Percentiles rank a stretch among this genome's conserved stretches.
Evolutionary conservation across 2,329 filamentous ascomycete genomes (phyloP).

Genomic region (Lasiodiplodia hormozganensis): DNA sequence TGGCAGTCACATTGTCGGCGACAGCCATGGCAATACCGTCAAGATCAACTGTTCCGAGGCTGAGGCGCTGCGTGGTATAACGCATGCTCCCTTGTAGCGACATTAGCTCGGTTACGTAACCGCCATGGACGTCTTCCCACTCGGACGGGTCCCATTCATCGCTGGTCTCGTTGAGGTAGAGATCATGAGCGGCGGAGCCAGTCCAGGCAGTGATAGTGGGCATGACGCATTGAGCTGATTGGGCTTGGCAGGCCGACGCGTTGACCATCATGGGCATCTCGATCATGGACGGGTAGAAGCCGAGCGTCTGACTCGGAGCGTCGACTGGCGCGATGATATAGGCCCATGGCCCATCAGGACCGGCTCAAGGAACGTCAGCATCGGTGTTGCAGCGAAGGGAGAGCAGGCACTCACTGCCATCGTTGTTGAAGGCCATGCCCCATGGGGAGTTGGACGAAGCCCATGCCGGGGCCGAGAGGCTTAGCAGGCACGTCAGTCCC

Average conservation of each 20-base stretch:
- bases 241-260: neutral
- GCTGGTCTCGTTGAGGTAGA: conserved; percentile 7
- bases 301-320: neutral
- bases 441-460: neutral
- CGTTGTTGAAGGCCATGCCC: neutral
- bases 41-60: neutral
- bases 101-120: conserved; percentile 1
- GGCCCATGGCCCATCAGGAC: conserved; percentile 16
- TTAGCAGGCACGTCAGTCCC: neutral
- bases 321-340: neutral
- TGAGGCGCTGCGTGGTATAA: conserved; percentile 7
- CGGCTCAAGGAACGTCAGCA: neutral
- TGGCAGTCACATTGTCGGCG: conserved; percentile 3
- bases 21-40: conserved; percentile 1
- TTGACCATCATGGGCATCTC: neutral
- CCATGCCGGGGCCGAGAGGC: neutral
- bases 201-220: neutral
- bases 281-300: neutral
- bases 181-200: neutral
- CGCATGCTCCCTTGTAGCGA: neutral
- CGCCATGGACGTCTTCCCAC: neutral
- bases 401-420: neutral
- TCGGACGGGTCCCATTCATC: neutral
- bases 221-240: neutral
- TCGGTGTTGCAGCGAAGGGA: neutral